Evolutionary conservation across 805 yeast species (phyloP), one percentile per base, ranked within the genome.

Genomic region (Yarrowia porcina): DNA sequence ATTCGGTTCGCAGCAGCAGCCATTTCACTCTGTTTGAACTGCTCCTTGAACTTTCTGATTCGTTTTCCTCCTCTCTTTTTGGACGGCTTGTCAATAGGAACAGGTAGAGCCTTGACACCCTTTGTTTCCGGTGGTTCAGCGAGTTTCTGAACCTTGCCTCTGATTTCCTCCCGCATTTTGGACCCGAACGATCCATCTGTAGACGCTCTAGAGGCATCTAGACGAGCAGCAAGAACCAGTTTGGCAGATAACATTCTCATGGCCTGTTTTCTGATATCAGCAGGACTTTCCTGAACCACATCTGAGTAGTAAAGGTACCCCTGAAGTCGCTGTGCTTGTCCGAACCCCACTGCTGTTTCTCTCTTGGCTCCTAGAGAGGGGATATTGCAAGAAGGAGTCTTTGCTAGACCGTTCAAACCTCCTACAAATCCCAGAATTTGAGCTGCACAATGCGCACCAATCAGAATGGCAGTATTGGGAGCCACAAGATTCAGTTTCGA

Each of bases 21-120:
- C 45, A 89, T 72, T 62, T 91, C 96, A 0, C 96, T 87, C 80
- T 88, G 81, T 69, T 86, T 86, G 74, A 87, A 86, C 70, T 89
- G 85, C 70, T 90, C 89, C 72, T 89, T 90, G 76, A 84, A 81
- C 73, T 90, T 91, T 57, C 96, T 79, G 67, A 88, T 80, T 63
- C 93, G 76, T 66, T 85, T 78, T 0, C 99, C 99, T 1, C 96
- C 97, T 68, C 99, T 79, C 68, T 86, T 89, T 74, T 90, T 89
- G 4, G 93, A 85, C 54, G 85, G 83, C 62, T 80, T 81, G 63
- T 91, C 97, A 17, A 83, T 77, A 0, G 97, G 97, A 6, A 85
- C 73, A 0, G 90, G 90, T 54, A 91, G 80, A 0, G 92, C 86
- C 64, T 84, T 85, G 15, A 81, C 77, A 1, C 80, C 81, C 18